Percentiles rank a stretch among this genome's conserved stretches.
phyloP scores from a whole-genome alignment of 2,329 filamentous ascomycete species.

The Aspergillus alliaceus region DNA sequence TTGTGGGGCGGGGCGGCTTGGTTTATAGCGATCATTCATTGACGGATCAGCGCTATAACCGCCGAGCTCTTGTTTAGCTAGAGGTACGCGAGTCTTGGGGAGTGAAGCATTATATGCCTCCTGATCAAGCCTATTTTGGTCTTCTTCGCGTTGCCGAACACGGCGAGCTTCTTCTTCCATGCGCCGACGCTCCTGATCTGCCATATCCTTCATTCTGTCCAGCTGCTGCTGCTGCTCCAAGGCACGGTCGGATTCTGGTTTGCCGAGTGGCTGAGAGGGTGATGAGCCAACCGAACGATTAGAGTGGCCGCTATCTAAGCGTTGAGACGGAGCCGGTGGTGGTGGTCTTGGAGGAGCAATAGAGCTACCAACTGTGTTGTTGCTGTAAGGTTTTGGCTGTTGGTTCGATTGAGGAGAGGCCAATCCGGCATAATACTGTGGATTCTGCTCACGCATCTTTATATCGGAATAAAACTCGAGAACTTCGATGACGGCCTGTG shows the following conservation, averaged over 20 bases:
- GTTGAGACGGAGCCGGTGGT: constrained; percentile 52
- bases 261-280: constrained; percentile 39
- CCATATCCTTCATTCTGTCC: constrained; percentile 57
- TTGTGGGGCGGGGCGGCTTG: constrained; percentile 78
- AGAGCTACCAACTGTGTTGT: constrained; percentile 53
- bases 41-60: constrained; percentile 60
- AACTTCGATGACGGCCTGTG: constrained; percentile 71
- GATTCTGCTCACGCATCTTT: constrained; percentile 63
- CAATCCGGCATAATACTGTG: constrained; percentile 58
- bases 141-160: constrained; percentile 46
- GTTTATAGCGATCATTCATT: constrained; percentile 70
- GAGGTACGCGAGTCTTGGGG: constrained; percentile 74
- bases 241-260: constrained; percentile 58
- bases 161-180: constrained; percentile 57
- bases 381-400: constrained; percentile 48
- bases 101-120: constrained; percentile 89
- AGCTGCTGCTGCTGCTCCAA: constrained; percentile 45
- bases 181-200: constrained; percentile 52
- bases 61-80: constrained; percentile 89
- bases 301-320: constrained; percentile 45
- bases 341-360: constrained; percentile 70
- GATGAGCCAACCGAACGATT: constrained; percentile 35
- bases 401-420: constrained; percentile 63
- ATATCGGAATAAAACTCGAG: constrained; percentile 70
- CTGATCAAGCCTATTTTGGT: constrained; percentile 71